phyloP scores from a whole-genome alignment of 129 eudicot genomes.

The Rutidosis leptorrhynchoides region DNA sequence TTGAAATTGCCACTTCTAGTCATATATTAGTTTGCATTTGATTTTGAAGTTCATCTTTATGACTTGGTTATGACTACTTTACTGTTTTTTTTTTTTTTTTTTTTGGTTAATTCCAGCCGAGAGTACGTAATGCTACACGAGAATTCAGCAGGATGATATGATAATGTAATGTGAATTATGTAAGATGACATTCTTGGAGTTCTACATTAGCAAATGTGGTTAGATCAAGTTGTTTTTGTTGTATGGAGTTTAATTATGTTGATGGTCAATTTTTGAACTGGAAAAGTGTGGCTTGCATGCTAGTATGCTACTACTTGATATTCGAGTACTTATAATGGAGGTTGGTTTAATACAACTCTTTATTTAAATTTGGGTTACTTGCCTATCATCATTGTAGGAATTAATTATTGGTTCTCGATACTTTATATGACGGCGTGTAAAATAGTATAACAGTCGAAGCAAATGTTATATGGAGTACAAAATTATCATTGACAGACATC shows the following conservation, averaged over 20 bases:
- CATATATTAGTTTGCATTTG: neutral
- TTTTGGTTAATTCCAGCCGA: slow-evolving; percentile 55
- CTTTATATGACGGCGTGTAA: neutral
- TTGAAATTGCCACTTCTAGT: neutral
- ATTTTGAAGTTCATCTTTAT: neutral
- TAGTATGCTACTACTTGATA: neutral
- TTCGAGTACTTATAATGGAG: neutral
- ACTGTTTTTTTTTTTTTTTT: neutral
- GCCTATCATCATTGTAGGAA: neutral
- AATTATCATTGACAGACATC: neutral
- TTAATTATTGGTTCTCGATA: neutral
- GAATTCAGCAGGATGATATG: slow-evolving; percentile 58
- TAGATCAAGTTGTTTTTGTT: slow-evolving; percentile 18
- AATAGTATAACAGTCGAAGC: neutral
- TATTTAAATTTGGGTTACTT: neutral
- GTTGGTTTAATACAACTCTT: neutral
- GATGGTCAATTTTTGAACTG: slow-evolving; percentile 2
- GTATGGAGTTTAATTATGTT: slow-evolving; percentile 13
- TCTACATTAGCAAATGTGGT: neutral
- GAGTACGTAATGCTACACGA: slow-evolving; percentile 88
- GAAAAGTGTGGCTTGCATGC: neutral
- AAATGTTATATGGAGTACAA: no score
- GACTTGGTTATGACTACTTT: neutral
- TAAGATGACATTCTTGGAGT: neutral
- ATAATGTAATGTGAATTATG: neutral